Conservation (phyloP, 306 rosid species). For the Vigna angularis region DNA sequence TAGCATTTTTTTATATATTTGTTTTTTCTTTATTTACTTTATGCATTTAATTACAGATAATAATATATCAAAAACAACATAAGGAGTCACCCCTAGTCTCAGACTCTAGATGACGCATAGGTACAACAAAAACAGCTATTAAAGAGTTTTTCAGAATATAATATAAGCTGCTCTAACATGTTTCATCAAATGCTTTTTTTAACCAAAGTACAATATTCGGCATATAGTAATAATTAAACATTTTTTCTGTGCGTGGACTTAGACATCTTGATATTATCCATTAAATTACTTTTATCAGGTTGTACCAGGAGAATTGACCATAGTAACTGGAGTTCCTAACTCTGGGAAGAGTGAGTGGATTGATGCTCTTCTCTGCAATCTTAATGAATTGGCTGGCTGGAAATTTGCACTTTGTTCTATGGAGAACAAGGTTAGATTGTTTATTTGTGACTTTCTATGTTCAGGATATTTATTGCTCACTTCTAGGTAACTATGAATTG, state of each 20-base stretch:
- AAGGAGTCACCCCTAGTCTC: not conserved
- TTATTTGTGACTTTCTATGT: slow-evolving; percentile 29
- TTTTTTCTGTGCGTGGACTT: slow-evolving; percentile 10
- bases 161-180: too few relatives aligned
- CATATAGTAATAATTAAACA: not conserved
- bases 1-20: not conserved
- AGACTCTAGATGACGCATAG: too few relatives aligned
- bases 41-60: not conserved
- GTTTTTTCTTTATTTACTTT: not conserved
- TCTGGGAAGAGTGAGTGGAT: slow-evolving; percentile 99
- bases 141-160: too few relatives aligned
- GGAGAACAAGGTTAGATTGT: slow-evolving; percentile 83
- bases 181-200: slow-evolving; percentile 14
- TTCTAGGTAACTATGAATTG: slow-evolving; percentile 1
- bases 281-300: slow-evolving; percentile 60
- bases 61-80: slow-evolving; percentile 18
- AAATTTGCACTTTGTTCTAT: slow-evolving; percentile 92
- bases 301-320: slow-evolving; percentile 93
- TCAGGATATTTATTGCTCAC: slow-evolving; percentile 21
- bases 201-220: slow-evolving; percentile 5
- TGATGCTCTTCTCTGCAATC: slow-evolving; percentile 96
- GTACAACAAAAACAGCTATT: too few relatives aligned
- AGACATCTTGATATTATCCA: slow-evolving; percentile 24
- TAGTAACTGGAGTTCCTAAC: slow-evolving; percentile 95
- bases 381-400: slow-evolving; percentile 73